Evolutionary conservation across 2,329 filamentous ascomycete species (phyloP).

Genomic region (Coniella vitis): DNA sequence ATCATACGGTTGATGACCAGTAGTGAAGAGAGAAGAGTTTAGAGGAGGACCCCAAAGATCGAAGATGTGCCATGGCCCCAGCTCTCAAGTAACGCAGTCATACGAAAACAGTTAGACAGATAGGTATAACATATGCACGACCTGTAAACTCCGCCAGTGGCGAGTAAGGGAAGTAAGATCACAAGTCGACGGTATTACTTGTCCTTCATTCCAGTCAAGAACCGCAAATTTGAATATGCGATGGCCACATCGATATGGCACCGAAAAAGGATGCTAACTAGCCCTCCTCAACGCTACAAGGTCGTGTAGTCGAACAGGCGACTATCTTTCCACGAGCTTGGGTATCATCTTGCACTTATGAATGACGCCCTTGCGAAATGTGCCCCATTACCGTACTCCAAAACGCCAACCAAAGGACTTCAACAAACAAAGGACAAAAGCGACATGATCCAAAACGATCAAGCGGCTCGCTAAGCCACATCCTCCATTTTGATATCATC

Average conservation of each 20-base stretch:
- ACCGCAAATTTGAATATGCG: neutral
- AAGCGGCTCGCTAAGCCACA: slow-evolving; percentile 33
- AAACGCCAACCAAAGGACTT: neutral
- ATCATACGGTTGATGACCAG: slow-evolving; percentile 12
- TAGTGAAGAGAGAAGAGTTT: neutral
- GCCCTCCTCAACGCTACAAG: neutral
- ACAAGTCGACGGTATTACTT: too few relatives aligned
- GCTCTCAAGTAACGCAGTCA: too few relatives aligned
- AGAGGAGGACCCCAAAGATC: too few relatives aligned
- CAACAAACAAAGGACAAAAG: neutral
- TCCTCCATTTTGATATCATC: slow-evolving; percentile 74
- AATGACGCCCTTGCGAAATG: neutral
- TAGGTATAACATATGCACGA: too few relatives aligned
- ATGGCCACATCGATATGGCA: neutral
- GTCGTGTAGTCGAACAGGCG: neutral
- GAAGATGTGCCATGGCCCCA: too few relatives aligned
- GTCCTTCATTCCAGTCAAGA: too few relatives aligned
- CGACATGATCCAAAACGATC: neutral
- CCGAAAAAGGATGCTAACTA: too few relatives aligned
- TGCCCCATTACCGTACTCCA: neutral
- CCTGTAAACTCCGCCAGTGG: too few relatives aligned
- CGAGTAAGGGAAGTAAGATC: too few relatives aligned
- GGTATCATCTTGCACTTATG: slow-evolving; percentile 6
- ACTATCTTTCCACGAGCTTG: neutral
- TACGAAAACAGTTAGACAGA: too few relatives aligned